These are phyloP conservation scores for Cystobasidium onofrii DNA, from an alignment of 768 basidiomycete genomes.

Conservation along the genomic window DNA sequence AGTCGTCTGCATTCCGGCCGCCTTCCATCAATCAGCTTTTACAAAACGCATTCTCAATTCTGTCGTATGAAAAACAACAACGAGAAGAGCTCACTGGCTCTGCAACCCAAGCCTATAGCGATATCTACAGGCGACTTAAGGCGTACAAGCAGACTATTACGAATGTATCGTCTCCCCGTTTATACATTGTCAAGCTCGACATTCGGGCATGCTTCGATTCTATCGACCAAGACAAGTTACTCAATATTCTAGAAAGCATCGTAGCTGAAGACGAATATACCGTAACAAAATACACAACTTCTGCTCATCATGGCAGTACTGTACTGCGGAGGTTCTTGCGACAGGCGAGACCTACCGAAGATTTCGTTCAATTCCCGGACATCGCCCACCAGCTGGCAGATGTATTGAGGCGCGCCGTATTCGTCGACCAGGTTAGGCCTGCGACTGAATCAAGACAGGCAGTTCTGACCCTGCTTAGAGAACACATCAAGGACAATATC, in stretches of 20 bases:
- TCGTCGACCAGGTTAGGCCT: constrained; percentile 68
- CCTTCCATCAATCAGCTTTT: constrained; percentile 82
- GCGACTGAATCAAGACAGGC: constrained; percentile 53
- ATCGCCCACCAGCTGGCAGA: constrained; percentile 62
- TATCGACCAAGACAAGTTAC: constrained; percentile 76
- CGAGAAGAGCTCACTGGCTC: constrained; percentile 63
- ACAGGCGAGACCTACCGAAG: constrained; percentile 48
- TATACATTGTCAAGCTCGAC: constrained; percentile 95
- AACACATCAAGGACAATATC: constrained; percentile 85
- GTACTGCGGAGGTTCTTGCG: background rate
- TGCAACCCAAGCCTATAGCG: constrained; percentile 72
- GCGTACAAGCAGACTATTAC: constrained; percentile 53
- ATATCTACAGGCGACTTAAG: constrained; percentile 69
- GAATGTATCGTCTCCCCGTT: constrained; percentile 56
- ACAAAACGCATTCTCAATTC: constrained; percentile 71
- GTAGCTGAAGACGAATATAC: constrained; percentile 45
- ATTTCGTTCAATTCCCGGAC: constrained; percentile 64
- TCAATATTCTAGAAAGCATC: constrained; percentile 64
- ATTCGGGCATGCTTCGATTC: constrained; percentile 95
- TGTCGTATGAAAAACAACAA: constrained; percentile 76
- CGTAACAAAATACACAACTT: background rate
- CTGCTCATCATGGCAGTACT: background rate
- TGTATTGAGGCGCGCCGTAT: constrained; percentile 64
- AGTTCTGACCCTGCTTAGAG: constrained; percentile 66
- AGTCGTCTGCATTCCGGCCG: background rate